Conservation (phyloP, 106 monocot genomes). For the Chionographis japonica region DNA sequence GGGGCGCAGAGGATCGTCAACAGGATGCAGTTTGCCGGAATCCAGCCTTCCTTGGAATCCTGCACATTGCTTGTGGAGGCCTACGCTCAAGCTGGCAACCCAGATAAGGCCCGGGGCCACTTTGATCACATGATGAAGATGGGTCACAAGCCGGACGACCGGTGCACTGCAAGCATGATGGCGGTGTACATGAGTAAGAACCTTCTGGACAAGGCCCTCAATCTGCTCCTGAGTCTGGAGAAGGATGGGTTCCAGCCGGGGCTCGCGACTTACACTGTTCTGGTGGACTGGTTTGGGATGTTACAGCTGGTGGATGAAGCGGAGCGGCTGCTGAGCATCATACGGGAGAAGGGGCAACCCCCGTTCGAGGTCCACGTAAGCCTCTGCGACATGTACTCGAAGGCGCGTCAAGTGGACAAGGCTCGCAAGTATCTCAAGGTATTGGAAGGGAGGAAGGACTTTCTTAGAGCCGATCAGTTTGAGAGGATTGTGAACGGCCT, state of each 20-base stretch:
- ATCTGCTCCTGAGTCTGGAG: conserved; percentile 62
- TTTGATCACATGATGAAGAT: conserved; percentile 58
- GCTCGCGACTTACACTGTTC: conserved; percentile 37
- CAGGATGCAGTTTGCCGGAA: conserved; percentile 61
- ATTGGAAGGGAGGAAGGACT: conserved; percentile 49
- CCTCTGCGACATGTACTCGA: conserved; percentile 74
- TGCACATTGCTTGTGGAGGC: conserved; percentile 56
- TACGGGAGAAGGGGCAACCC: conserved; percentile 44
- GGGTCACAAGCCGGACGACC: conserved; percentile 63
- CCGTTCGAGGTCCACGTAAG: conserved; percentile 62
- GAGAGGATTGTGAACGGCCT: conserved; percentile 65
- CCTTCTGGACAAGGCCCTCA: conserved; percentile 70
- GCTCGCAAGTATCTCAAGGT: conserved; percentile 42
- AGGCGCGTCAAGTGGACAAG: conserved; percentile 36
- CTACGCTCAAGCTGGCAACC: conserved; percentile 31
- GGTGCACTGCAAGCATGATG: conserved; percentile 58
- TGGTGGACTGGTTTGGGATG: conserved; percentile 80
- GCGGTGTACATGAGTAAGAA: conserved; percentile 61
- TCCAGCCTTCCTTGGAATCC: conserved; percentile 46
- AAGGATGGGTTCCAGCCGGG: conserved; percentile 69
- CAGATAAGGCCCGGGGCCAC: conserved; percentile 49
- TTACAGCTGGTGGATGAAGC: conserved; percentile 80
- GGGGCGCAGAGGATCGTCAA: conserved; percentile 52
- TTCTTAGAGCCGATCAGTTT: conserved; percentile 51
- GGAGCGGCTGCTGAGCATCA: conserved; percentile 46